These are phyloP conservation scores for Penicillium hordei DNA, from an alignment of 2,329 filamentous ascomycete species.

Conservation along the genomic window DNA sequence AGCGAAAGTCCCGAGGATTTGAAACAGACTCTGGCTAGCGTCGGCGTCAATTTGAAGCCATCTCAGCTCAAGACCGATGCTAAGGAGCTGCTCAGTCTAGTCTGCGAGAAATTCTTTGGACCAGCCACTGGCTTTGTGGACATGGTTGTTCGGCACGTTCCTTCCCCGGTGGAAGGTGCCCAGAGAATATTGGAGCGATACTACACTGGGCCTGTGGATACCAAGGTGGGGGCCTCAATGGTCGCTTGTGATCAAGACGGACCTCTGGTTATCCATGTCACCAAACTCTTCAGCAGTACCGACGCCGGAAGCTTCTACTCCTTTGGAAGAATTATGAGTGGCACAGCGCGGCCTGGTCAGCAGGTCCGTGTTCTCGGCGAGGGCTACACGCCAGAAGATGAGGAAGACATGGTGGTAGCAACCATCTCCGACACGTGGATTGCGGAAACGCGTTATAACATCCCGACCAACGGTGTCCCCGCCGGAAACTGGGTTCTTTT, in stretches of 20 bases:
- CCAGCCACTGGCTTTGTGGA: conserved; percentile 88
- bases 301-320: conserved; percentile 91
- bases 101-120: conserved; percentile 95
- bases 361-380: conserved; percentile 91
- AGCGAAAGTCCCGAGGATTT: conserved; percentile 85
- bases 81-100: conserved; percentile 80
- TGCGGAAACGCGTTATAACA: conserved; percentile 87
- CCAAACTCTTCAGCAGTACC: conserved; percentile 85
- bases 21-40: conserved; percentile 70
- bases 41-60: conserved; percentile 86
- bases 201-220: conserved; percentile 88
- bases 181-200: conserved; percentile 76
- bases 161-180: conserved; percentile 78
- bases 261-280: conserved; percentile 85
- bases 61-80: conserved; percentile 90
- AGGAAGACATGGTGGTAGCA: conserved; percentile 92
- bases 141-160: conserved; percentile 87
- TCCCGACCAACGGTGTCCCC: conserved; percentile 85
- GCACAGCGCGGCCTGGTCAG: conserved; percentile 76
- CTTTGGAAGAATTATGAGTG: conserved; percentile 89
- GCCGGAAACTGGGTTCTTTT: conserved; percentile 93
- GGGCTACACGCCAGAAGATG: conserved; percentile 92
- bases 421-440: conserved; percentile 86
- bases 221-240: conserved; percentile 77
- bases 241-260: conserved; percentile 81